phyloP scores from a whole-genome alignment of 805 yeast genomes.

The Wickerhamiella brachini region DNA sequence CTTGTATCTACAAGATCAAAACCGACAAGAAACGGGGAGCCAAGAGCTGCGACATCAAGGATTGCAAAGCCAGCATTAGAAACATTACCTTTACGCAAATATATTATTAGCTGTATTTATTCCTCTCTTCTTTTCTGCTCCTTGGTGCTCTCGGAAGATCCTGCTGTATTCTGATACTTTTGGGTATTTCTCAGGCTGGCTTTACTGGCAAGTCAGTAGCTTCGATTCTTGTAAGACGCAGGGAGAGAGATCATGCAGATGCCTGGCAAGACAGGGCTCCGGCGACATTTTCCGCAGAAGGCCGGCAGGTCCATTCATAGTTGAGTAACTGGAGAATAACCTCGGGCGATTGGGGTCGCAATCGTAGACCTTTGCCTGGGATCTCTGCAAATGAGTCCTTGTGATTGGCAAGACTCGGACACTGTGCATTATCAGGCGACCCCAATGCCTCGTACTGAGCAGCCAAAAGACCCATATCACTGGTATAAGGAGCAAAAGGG shows the following conservation, averaged over 20 bases:
- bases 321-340: conserved; percentile 2
- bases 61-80: background rate
- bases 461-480: conserved; percentile 47
- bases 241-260: too few relatives aligned
- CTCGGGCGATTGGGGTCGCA: background rate
- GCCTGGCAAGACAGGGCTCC: too few relatives aligned
- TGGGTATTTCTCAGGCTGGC: too few relatives aligned
- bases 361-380: background rate
- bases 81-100: conserved; percentile 1
- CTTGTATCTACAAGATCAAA: conserved; percentile 53
- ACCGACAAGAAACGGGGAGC: background rate
- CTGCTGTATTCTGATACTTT: too few relatives aligned
- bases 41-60: conserved; percentile 1
- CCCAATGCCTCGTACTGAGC: conserved; percentile 47
- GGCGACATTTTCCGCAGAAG: conserved; percentile 1
- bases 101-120: background rate
- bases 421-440: conserved; percentile 26
- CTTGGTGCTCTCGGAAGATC: too few relatives aligned
- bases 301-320: conserved; percentile 10
- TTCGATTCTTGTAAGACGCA: too few relatives aligned
- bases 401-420: conserved; percentile 14
- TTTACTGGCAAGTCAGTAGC: too few relatives aligned
- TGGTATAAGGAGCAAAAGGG: conserved; percentile 29
- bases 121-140: background rate
- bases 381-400: conserved; percentile 3